Evolutionary conservation across 2,329 filamentous ascomycete species (phyloP).

Genomic region (Nigrograna mackinnonii): DNA sequence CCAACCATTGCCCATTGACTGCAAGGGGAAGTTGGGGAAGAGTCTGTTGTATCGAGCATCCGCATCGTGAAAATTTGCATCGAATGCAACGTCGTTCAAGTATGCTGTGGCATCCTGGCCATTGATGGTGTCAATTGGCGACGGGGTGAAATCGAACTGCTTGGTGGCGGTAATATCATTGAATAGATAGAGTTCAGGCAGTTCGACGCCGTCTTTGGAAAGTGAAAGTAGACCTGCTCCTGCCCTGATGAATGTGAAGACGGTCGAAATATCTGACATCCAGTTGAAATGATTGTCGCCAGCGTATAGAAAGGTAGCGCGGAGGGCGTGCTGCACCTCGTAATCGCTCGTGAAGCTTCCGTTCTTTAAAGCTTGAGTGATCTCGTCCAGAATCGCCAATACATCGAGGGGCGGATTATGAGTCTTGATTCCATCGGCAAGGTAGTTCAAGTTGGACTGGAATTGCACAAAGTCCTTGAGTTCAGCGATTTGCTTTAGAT

Average conservation of each 20-base stretch:
- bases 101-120: constrained; percentile 27
- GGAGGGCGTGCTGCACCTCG: constrained; percentile 32
- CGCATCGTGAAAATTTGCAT: constrained; percentile 23
- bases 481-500: constrained; percentile 17
- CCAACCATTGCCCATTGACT: constrained; percentile 26
- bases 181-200: constrained; percentile 30
- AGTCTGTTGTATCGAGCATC: constrained; percentile 37
- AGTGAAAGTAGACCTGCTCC: constrained; percentile 30
- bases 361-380: constrained; percentile 17
- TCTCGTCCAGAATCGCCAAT: constrained; percentile 20
- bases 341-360: constrained; percentile 31
- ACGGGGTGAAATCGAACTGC: constrained; percentile 13
- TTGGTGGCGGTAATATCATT: constrained; percentile 14
- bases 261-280: constrained; percentile 19
- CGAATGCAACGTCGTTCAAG: constrained; percentile 24
- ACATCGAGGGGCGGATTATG: constrained; percentile 31
- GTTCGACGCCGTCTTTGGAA: constrained; percentile 23
- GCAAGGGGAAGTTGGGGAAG: constrained; percentile 18
- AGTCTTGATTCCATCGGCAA: constrained; percentile 25
- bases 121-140: constrained; percentile 34
- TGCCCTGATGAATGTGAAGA: constrained; percentile 23
- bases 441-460: constrained; percentile 32
- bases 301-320: constrained; percentile 18
- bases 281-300: constrained; percentile 34
- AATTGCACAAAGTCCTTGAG: constrained; percentile 26